Conservation (phyloP, 2,329 filamentous ascomycete species). For the Rhynchosporium graminicola region DNA sequence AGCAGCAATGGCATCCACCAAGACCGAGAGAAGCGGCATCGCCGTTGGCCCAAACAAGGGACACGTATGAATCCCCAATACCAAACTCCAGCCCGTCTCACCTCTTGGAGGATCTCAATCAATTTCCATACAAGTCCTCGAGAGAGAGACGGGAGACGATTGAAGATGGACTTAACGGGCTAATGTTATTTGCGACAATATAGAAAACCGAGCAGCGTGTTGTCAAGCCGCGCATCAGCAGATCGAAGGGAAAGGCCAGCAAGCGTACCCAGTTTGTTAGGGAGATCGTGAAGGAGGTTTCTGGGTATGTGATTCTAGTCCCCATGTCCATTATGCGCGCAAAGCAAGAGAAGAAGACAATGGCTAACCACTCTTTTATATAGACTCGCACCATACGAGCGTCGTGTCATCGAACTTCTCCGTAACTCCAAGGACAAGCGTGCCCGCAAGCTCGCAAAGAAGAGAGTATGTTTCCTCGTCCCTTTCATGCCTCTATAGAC, state of each 20-base stretch:
- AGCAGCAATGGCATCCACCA: conserved; percentile 57
- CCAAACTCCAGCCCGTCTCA: conserved; percentile 51
- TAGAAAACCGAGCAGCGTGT: conserved; percentile 83
- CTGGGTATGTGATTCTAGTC: conserved; percentile 65
- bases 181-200: conserved; percentile 39
- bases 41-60: conserved; percentile 64
- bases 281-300: conserved; percentile 97
- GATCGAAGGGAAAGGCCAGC: conserved; percentile 93
- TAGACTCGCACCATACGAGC: conserved; percentile 91
- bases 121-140: conserved; percentile 14
- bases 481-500: not conserved
- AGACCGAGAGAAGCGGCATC: conserved; percentile 56
- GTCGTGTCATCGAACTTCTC: conserved; percentile 97
- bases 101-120: conserved; percentile 72
- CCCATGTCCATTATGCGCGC: too few species aligned
- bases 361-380: not conserved
- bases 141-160: conserved; percentile 10
- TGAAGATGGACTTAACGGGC: conserved; percentile 54
- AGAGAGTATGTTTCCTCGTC: conserved; percentile 68
- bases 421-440: conserved; percentile 99
- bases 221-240: conserved; percentile 74
- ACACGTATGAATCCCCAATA: conserved; percentile 54
- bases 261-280: conserved; percentile 97
- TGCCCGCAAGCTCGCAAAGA: conserved; percentile 98
- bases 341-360: not conserved